phyloP scores from a whole-genome alignment of 176 grass and related monocot species.

The Eleusine indica region DNA sequence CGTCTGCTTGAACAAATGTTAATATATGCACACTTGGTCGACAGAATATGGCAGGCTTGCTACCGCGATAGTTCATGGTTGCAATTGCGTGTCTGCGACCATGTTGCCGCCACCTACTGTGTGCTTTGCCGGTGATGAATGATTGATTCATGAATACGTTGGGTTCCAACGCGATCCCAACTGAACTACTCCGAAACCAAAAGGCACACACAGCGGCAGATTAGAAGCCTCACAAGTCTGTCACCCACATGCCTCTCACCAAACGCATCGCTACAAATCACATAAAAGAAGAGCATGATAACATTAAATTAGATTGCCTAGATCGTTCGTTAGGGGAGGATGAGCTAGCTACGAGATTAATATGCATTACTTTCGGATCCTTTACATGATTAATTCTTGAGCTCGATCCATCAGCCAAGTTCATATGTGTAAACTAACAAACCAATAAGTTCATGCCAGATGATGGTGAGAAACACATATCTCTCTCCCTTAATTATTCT shows the following conservation, averaged over 20 bases:
- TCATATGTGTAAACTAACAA: neutral
- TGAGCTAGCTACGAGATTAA: neutral
- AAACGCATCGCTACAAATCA: slow-evolving; percentile 25
- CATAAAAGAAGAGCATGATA: neutral
- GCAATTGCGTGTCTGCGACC: neutral
- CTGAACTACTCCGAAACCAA: neutral
- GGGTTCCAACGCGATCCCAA: slow-evolving; percentile 39
- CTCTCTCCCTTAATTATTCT: neutral
- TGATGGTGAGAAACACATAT: neutral
- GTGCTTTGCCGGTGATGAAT: no score
- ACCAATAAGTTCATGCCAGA: slow-evolving; percentile 13
- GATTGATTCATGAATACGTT: neutral
- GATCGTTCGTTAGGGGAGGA: neutral
- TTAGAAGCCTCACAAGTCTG: slow-evolving; percentile 12
- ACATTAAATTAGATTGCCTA: neutral
- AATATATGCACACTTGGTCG: slow-evolving; percentile 8
- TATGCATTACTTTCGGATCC: neutral
- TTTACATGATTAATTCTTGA: slow-evolving; percentile 39
- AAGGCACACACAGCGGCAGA: neutral
- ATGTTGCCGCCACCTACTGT: neutral
- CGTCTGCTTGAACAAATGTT: neutral
- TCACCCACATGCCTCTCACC: slow-evolving; percentile 44
- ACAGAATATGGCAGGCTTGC: neutral
- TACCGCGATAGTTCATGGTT: neutral
- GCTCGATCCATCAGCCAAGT: neutral